A percentile compares a stretch with the other conserved stretches of the same genome.
Evolutionary conservation across 2,329 filamentous ascomycete species (phyloP).

Genomic region (Talaromyces sp.): DNA sequence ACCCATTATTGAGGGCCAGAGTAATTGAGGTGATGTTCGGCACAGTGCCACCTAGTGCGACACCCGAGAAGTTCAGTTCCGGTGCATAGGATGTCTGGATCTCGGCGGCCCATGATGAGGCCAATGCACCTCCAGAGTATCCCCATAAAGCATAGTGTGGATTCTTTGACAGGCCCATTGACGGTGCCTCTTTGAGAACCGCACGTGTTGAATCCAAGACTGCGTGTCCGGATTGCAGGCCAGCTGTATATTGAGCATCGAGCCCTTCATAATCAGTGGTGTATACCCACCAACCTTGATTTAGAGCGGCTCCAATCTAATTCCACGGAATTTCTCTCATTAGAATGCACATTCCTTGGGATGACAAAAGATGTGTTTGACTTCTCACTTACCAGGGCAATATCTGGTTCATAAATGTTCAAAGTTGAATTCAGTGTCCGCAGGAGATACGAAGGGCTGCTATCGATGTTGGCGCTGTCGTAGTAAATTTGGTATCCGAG

Average conservation of each 20-base stretch:
- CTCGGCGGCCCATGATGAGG: neutral
- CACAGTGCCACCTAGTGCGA: neutral
- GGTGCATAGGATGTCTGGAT: neutral
- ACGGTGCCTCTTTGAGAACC: neutral
- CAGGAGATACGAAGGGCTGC: neutral
- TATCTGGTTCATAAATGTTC: neutral
- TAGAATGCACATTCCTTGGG: neutral
- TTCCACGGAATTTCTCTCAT: neutral
- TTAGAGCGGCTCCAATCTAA: neutral
- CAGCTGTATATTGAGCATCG: neutral
- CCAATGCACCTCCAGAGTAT: constrained; percentile 1
- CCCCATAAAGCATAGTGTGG: neutral
- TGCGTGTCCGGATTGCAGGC: neutral
- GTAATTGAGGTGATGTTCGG: neutral
- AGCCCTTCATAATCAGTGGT: constrained; percentile 1
- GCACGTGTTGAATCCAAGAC: neutral
- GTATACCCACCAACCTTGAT: neutral
- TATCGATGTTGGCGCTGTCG: neutral
- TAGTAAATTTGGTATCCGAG: neutral
- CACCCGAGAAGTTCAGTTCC: neutral
- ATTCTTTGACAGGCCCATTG: neutral
- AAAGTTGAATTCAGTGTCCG: neutral
- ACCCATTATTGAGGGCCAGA: neutral
- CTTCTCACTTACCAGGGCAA: neutral
- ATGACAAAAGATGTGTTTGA: neutral